These are phyloP conservation scores for Sclerotinia borealis DNA, from an alignment of 2,329 filamentous ascomycete genomes.

Conservation along the genomic window DNA sequence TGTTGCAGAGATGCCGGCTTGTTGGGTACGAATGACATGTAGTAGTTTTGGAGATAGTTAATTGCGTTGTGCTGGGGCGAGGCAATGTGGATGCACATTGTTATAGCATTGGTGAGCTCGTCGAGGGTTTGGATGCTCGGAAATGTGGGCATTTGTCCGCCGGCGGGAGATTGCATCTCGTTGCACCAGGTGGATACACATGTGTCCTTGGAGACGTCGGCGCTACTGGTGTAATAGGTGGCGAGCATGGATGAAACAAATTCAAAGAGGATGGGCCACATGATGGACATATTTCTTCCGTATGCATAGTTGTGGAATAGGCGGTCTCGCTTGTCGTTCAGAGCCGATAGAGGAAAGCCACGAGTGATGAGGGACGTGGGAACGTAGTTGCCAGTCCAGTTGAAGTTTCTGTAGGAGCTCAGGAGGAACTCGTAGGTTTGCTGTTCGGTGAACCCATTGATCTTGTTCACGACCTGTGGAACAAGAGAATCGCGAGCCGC, in stretches of 20 bases:
- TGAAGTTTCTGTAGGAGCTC: constrained; percentile 12
- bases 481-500: constrained; percentile 1
- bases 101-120: constrained; percentile 40
- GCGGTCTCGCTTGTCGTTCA: constrained; percentile 24
- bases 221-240: constrained; percentile 33
- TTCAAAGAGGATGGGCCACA: constrained; percentile 39
- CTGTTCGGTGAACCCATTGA: constrained; percentile 6
- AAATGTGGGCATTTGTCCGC: constrained; percentile 38
- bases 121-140: constrained; percentile 39
- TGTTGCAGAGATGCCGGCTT: constrained; percentile 38
- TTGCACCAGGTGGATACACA: constrained; percentile 37
- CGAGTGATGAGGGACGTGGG: constrained; percentile 40
- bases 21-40: constrained; percentile 42
- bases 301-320: constrained; percentile 46
- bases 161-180: constrained; percentile 35
- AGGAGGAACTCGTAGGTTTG: constrained; percentile 12
- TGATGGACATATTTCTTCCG: constrained; percentile 39
- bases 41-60: constrained; percentile 48
- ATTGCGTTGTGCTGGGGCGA: constrained; percentile 44
- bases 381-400: constrained; percentile 33
- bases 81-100: constrained; percentile 48
- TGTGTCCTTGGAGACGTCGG: constrained; percentile 30
- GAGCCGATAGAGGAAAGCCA: constrained; percentile 37
- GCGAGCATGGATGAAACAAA: constrained; percentile 39
- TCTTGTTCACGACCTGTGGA: not conserved